Evolutionary conservation across 129 eudicot genomes (phyloP).

Genomic region (Heracleum sosnowskyi): DNA sequence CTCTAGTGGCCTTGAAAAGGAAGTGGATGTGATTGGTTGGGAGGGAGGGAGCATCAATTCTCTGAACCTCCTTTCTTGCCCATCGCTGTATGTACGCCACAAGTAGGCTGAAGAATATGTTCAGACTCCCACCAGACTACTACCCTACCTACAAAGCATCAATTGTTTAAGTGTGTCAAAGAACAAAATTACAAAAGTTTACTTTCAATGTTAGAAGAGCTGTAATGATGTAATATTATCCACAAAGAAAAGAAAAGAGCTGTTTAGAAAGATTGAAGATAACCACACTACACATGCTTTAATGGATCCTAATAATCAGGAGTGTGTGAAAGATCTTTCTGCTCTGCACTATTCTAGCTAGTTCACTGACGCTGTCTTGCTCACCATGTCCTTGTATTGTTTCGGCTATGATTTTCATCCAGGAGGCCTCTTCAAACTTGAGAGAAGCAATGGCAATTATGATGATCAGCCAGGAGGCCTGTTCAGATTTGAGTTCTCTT

Average conservation of each 20-base stretch:
- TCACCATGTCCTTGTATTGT: neutral
- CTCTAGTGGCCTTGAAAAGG: neutral
- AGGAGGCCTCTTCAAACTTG: constrained; percentile 35
- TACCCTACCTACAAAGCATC: neutral
- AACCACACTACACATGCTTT: neutral
- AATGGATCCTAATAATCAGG: neutral
- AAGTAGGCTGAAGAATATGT: neutral
- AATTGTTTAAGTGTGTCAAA: neutral
- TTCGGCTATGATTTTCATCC: constrained; percentile 17
- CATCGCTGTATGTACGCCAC: neutral
- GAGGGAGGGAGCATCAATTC: neutral
- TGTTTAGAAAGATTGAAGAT: neutral
- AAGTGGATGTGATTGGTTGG: neutral
- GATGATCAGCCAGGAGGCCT: constrained; percentile 24
- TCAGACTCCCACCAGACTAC: neutral
- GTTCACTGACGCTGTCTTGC: neutral
- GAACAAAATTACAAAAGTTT: neutral
- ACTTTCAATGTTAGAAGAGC: neutral
- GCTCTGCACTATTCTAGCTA: neutral
- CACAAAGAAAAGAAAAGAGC: neutral
- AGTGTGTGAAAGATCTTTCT: neutral
- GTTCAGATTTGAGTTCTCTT: constrained; percentile 66
- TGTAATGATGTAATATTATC: neutral
- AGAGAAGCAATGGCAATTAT: constrained; percentile 16
- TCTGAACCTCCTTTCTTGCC: neutral